Base-by-base conservation (phyloP, 208 protist genomes). In the Balamuthia mandrillaris region DNA sequence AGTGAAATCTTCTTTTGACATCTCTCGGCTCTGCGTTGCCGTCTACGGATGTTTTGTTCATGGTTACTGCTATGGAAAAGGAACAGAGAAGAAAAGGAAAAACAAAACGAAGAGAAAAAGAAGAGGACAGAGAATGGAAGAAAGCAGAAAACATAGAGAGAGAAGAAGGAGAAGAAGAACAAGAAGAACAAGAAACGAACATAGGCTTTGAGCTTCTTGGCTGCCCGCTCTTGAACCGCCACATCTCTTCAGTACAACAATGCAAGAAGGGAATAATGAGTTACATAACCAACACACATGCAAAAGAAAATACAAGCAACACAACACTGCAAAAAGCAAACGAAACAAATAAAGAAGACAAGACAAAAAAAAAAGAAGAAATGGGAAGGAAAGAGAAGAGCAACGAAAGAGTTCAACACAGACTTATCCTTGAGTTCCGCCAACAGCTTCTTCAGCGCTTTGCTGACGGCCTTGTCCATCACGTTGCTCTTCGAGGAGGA, bases 1-100 rank as follows among this genome's bases (percentile, higher is more conserved):
- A 27, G 84, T 91, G 47, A 94, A 87, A 21, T 75, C 35, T 24
- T 93, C 91, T 37, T 86, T 81, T 6, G 88, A 91, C 52, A 90
- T 86, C 68, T 91, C 83, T 5, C 90, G 78, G 4, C 82, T 56
- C 56, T 92, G 86, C 21, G 52, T 51, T 6, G 52, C 72, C 42
- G 90, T 87, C 82, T 87, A 41, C 24, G 33, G 45, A 44, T 79
- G 56, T 14, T 6, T 42, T 24, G 68, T 24, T 60, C 49, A 56
- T 56, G 18, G n/a, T 18, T 56, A 18, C n/a, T 56, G 18, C n/a
- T 56, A 60, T 10, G 0, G 24, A 10, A 14, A 35, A 41, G 29
- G 44, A 9, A 83, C 5, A 9, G 37, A 16, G 18, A 5, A 1
- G 29, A 42, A 68, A 35, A 35, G n/a, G 6, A 39, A n/a, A n/a